These are phyloP conservation scores for Monosporascus ibericus DNA, from an alignment of 2,329 filamentous ascomycete genomes.

Conservation along the genomic window DNA sequence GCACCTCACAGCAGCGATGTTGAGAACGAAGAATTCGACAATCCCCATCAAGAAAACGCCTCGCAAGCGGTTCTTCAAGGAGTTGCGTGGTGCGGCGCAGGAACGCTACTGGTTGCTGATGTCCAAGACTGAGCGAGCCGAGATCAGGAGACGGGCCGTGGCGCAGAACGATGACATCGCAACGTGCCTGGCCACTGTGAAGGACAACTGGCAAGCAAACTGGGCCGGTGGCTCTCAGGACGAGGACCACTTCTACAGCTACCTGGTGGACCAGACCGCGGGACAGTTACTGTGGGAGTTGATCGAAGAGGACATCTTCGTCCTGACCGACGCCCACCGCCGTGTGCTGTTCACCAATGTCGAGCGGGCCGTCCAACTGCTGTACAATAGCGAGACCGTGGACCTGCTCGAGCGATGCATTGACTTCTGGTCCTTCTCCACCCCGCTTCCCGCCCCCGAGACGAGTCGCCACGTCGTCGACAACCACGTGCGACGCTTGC, in stretches of 20 bases:
- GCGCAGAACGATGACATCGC: not conserved
- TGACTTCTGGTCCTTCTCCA: not conserved
- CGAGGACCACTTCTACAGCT: not conserved
- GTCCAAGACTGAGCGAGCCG: not conserved
- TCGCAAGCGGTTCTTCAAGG: no score
- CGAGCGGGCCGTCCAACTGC: not conserved
- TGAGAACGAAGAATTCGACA: no score
- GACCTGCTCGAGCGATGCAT: not conserved
- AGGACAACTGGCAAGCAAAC: slow-evolving; percentile 1
- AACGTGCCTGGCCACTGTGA: not conserved
- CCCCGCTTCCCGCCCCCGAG: not conserved
- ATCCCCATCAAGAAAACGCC: no score
- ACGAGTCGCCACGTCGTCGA: not conserved
- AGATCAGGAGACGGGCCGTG: not conserved
- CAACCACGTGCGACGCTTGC: not conserved
- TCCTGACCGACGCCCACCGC: not conserved
- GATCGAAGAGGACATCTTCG: not conserved
- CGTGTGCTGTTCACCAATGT: not conserved
- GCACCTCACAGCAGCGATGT: no score
- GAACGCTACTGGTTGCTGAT: not conserved
- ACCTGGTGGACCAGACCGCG: not conserved
- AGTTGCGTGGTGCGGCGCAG: no score
- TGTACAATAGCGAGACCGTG: not conserved
- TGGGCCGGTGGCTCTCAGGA: not conserved
- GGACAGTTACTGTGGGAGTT: not conserved